Evolutionary conservation across 2,329 filamentous ascomycete species (phyloP).

Genomic region (Xylaria sp.): DNA sequence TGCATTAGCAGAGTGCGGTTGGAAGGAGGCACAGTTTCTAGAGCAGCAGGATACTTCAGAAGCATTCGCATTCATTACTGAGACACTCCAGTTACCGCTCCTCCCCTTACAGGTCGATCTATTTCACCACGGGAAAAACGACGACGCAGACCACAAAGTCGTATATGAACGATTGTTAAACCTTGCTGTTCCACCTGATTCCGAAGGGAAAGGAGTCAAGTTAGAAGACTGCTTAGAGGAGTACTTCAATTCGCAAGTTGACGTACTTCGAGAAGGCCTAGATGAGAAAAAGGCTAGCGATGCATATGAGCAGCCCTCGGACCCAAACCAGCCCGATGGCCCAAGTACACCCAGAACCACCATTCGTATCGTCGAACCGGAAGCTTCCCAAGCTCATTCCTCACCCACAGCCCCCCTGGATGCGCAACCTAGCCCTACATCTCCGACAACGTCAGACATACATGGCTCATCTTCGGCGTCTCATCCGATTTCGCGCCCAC

Average conservation of each 20-base stretch:
- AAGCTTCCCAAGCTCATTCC: conserved; percentile 39
- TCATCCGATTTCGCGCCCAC: conserved; percentile 42
- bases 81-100: conserved; percentile 85
- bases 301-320: conserved; percentile 50
- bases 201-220: conserved; percentile 76
- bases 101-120: conserved; percentile 94
- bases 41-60: conserved; percentile 96
- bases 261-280: conserved; percentile 79
- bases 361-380: conserved; percentile 50
- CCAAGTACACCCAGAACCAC: conserved; percentile 48
- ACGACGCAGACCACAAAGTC: conserved; percentile 91
- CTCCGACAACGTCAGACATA: neutral
- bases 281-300: conserved; percentile 60
- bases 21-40: conserved; percentile 80
- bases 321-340: conserved; percentile 41
- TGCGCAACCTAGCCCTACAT: conserved; percentile 22
- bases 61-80: conserved; percentile 94
- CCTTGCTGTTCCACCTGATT: conserved; percentile 84
- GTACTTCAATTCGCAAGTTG: conserved; percentile 94
- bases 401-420: conserved; percentile 36
- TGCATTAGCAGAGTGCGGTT: conserved; percentile 84
- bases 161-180: conserved; percentile 92
- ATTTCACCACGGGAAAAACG: conserved; percentile 88
- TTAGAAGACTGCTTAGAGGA: conserved; percentile 92
- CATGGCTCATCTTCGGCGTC: conserved; percentile 32